Evolutionary conservation across 805 yeast species (phyloP), one percentile per base, ranked within the genome.

Genomic region (Hanseniaspora meyeri): DNA sequence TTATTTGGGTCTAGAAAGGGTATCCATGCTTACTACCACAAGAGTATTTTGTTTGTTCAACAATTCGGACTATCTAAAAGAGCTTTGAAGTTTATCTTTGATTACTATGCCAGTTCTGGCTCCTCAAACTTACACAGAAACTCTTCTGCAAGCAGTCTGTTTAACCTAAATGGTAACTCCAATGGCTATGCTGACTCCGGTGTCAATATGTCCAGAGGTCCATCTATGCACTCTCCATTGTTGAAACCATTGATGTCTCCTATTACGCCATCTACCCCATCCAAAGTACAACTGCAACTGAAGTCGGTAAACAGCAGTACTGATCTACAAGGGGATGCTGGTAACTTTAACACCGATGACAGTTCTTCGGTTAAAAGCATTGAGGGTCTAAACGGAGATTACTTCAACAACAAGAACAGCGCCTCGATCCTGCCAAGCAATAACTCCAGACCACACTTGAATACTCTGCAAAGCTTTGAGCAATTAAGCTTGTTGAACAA

Each of bases 21-120:
- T 40, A 75, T 90, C 17, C 95, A 88, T 68, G 96, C 96, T 1
- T 80, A 84, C 36, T 72, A 86, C 46, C 81, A 85, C 57, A 77
- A 81, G 59, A 79, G 81, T 60, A 78, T 81, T 45, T 82, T 89
- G 8, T 80, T 84, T 49, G 82, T 89, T 16, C 90, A 87, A 64
- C 83, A 83, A 61, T 72, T 75, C 43, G 79, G 81, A 56, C 70
- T 84, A 52, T 72, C 83, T 0, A 63, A 77, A 36, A 76, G 79
- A 53, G 82, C 89, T 0, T 67, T 84, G 45, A 72, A 76, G 10
- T 79, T 77, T 60, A 68, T 85, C 51, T 65, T 81, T 52, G 70
- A 69, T 48, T 70, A 67, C 48, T 65, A 70, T 59, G 68, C 70
- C 12, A 46, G 34, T 29, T 29, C 46, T 10, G 57, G 57, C 14